Base-by-base conservation (phyloP, 2,329 filamentous ascomycete species). In the Alternaria ethzedia region DNA sequence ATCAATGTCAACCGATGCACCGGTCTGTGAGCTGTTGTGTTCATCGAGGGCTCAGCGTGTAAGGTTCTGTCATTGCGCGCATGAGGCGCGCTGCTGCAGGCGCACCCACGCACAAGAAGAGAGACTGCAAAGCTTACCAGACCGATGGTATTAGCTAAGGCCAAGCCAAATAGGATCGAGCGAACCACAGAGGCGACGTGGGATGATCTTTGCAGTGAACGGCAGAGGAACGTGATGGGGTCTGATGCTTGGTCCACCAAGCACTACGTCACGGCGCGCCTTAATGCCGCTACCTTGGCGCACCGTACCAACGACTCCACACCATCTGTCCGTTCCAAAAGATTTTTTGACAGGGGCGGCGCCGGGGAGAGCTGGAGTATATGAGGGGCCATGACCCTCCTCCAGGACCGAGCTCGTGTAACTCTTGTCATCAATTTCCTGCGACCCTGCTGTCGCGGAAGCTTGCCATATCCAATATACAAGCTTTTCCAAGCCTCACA, bases 401-500 rank as follows among this genome's bases (percentile, higher is more conserved):
- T 15, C 6, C 10, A 13, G n/a, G 17, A 45, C 26, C n/a, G 11
- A 41, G 51, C 20, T 36, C 30, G 17, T 45, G 20, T 57, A 47
- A 46, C 45, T 56, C 57, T 56, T 36, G 36, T 56, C 26, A 15
- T 32, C 21, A 32, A 43, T 55, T 52, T 21, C 23, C 26, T 51
- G 49, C 50, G 32, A 54, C 59, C 30, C 54, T 45, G 52, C n/a
- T 28, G 30, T 58, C 47, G 61, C 55, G 36, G 51, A 49, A 28
- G 47, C 55, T 59, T 44, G 43, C 45, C 57, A 41, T 49, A 61
- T 28, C 32, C 17, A 55, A 71, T 72, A 62, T 69, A 72, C 66
- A 74, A 74, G 68, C 72, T 67, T 72, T 67, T 61, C 62, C 67
- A 68, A 71, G 66, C 69, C 66, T 70, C 60, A 68, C 66, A 70